Evolutionary conservation across 2,329 filamentous ascomycete species (phyloP).

Genomic region (Podosphaera aphanis): DNA sequence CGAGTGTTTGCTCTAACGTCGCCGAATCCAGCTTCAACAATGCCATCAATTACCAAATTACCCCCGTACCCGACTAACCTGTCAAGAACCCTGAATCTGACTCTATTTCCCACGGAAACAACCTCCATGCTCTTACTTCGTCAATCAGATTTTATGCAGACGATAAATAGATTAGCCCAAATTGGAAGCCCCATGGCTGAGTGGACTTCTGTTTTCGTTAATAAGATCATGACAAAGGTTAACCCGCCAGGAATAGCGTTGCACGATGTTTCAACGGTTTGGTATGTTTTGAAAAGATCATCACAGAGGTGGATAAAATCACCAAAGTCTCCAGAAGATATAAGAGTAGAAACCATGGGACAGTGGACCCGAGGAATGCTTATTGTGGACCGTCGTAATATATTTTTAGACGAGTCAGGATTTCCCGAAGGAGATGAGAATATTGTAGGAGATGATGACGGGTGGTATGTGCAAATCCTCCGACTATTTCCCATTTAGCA

Average conservation of each 20-base stretch:
- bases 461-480: conserved; percentile 22
- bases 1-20: conserved; percentile 59
- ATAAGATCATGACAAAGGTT: conserved; percentile 46
- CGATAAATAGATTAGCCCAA: conserved; percentile 29
- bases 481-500: conserved; percentile 18
- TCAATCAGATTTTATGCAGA: conserved; percentile 31
- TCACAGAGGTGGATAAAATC: conserved; percentile 34
- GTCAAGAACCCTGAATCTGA: conserved; percentile 38
- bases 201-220: conserved; percentile 51
- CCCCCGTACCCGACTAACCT: conserved; percentile 40
- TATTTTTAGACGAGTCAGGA: conserved; percentile 26
- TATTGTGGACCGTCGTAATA: conserved; percentile 49
- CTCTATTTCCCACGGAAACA: conserved; percentile 54
- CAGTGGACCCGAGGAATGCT: conserved; percentile 94
- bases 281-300: conserved; percentile 46
- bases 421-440: conserved; percentile 8
- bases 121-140: conserved; percentile 47
- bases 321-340: conserved; percentile 42
- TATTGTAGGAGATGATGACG: conserved; percentile 20
- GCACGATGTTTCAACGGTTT: conserved; percentile 58
- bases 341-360: conserved; percentile 68
- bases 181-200: conserved; percentile 47
- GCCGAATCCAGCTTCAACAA: conserved; percentile 48
- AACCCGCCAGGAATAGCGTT: conserved; percentile 37
- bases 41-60: conserved; percentile 42